Base-by-base conservation (phyloP, 495 filamentous ascomycete species). In the Penicillium flavigenum region DNA sequence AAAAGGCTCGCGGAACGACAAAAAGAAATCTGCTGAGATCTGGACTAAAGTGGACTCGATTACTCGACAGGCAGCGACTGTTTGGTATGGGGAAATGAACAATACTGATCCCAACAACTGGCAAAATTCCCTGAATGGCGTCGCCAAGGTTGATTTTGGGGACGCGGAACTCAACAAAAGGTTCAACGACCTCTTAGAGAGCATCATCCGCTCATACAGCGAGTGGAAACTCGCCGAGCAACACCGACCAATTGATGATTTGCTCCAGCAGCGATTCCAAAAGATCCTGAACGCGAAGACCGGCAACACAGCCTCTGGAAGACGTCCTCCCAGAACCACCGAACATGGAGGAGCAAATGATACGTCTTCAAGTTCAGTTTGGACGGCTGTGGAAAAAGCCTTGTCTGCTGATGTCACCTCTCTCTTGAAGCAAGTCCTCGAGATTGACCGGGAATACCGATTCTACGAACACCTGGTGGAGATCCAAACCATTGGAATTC, bases 391-490 rank as follows among this genome's bases (percentile, higher is more conserved):
- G 9, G 65, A 51, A 32, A 57, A 58, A 32, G 6, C 24, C 3
- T 32, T 63, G 6, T 20, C 29, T 8, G 29, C n/a, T 17, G 54
- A 61, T 1, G 38, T 48, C 14, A 19, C 27, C 4, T 31, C 31
- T 24, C 17, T 22, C 4, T 26, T 61, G 11, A 63, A 64, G 12
- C 60, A 68, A 4, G 58, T 73, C 22, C 54, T 57, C 3, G 69
- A 75, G 54, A 63, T 66, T 17, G 55, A 55, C 26, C 58, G 75
- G 44, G 62, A 67, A 10, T 53, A 73, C 24, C 66, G 76, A 11
- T 73, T 76, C 58, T 63, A 72, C 8, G 47, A 43, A 31, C 51
- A 54, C 17, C 55, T 73, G 24, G 59, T 52, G 8, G 20, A 45
- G 7, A 43, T 76, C 4, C 74, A 76, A 44, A 60, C 50, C 12